These are phyloP conservation scores for Gonapodya prolifera DNA, from an alignment of 192 early-diverging fungal species.

Conservation along the genomic window DNA sequence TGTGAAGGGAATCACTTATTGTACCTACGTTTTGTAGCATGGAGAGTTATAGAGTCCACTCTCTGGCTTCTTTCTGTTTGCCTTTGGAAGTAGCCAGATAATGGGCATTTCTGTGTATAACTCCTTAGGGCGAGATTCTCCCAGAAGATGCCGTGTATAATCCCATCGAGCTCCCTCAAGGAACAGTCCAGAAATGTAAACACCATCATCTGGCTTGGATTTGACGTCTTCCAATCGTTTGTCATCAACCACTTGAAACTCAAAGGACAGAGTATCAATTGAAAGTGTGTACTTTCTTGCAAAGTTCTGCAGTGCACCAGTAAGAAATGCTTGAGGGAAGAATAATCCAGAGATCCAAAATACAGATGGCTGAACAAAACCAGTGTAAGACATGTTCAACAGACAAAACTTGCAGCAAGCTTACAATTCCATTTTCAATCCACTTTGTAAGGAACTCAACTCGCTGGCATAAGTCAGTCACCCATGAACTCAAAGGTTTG, in stretches of 20 bases:
- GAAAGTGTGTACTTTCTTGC: constrained; percentile 46
- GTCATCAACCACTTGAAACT: constrained; percentile 32
- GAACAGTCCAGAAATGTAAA: constrained; percentile 37
- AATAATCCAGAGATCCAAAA: constrained; percentile 59
- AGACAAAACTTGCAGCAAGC: not conserved
- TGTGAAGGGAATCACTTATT: too few relatives aligned
- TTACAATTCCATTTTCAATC: constrained; percentile 21
- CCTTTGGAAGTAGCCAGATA: constrained; percentile 37
- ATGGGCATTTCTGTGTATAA: constrained; percentile 41
- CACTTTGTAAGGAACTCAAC: constrained; percentile 43
- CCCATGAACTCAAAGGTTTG: constrained; percentile 28
- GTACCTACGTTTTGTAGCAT: constrained; percentile 44
- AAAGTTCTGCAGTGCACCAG: constrained; percentile 48
- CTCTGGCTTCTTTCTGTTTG: not conserved
- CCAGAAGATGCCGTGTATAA: constrained; percentile 33
- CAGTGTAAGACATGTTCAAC: too few relatives aligned
- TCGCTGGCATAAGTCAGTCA: constrained; percentile 29
- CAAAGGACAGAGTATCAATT: constrained; percentile 40
- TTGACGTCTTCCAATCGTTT: constrained; percentile 18
- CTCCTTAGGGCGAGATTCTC: constrained; percentile 33
- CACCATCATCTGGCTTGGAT: constrained; percentile 42
- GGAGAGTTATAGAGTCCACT: not conserved
- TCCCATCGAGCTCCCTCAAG: constrained; percentile 51
- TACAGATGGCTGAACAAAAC: constrained; percentile 25
- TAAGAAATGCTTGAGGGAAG: constrained; percentile 59